These are phyloP conservation scores for Leccinum subrobustum DNA, from an alignment of 1,284 basidiomycete genomes.

Conservation along the genomic window DNA sequence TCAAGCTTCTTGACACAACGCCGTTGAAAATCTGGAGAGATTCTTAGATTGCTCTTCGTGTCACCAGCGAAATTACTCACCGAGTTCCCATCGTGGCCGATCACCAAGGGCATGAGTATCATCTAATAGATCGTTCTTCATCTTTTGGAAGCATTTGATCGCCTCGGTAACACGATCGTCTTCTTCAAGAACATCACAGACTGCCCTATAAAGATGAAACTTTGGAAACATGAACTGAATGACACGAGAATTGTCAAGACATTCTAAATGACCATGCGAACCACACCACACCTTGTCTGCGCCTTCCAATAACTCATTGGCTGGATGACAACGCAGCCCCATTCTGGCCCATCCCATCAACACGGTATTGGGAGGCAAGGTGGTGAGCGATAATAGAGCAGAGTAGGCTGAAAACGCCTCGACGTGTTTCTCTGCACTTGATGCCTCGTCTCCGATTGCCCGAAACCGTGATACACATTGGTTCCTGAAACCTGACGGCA, in stretches of 20 bases:
- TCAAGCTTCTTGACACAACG: too few relatives aligned
- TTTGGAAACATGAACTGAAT: neutral
- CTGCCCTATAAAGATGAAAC: neutral
- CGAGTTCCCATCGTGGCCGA: neutral
- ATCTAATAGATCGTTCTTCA: neutral
- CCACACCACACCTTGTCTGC: neutral
- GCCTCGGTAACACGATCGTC: neutral
- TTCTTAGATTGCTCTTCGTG: too few relatives aligned
- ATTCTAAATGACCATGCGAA: neutral
- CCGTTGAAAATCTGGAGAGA: too few relatives aligned
- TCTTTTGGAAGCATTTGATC: neutral
- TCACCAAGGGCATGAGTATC: neutral
- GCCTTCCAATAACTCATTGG: neutral
- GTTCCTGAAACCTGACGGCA: neutral
- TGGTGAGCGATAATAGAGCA: neutral
- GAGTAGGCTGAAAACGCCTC: neutral
- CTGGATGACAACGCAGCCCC: neutral
- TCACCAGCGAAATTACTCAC: neutral
- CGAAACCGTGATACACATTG: neutral
- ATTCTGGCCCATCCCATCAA: neutral
- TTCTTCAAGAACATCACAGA: neutral
- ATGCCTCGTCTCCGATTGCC: neutral
- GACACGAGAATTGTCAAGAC: neutral
- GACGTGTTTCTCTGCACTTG: neutral
- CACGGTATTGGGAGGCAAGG: neutral